These are phyloP conservation scores for Pyrenochaeta sp. DNA, from an alignment of 2,329 filamentous ascomycete genomes.

Conservation along the genomic window DNA sequence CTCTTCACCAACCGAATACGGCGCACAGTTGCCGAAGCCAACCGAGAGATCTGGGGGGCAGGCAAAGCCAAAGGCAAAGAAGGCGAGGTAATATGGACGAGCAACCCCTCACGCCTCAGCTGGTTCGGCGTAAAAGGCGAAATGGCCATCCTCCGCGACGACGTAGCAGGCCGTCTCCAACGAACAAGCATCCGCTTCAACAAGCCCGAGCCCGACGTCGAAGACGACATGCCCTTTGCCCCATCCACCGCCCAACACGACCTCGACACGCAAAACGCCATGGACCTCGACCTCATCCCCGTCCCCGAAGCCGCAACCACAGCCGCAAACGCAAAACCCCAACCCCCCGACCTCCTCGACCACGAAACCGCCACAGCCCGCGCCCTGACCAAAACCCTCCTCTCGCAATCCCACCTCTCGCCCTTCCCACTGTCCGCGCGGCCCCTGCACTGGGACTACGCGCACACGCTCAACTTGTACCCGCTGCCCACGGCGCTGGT, in stretches of 20 bases:
- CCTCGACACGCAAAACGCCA: slow-evolving; percentile 35
- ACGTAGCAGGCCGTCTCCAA: slow-evolving; percentile 79
- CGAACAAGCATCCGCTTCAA: slow-evolving; percentile 78
- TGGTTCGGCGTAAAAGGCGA: slow-evolving; percentile 91
- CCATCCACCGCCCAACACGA: slow-evolving; percentile 15
- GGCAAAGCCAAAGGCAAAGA: slow-evolving; percentile 55
- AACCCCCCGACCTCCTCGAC: slow-evolving; percentile 32
- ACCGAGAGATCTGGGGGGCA: slow-evolving; percentile 67
- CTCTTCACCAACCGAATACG: slow-evolving; percentile 89
- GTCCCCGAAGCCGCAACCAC: too few species aligned
- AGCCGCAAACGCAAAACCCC: too few species aligned
- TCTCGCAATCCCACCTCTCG: slow-evolving; percentile 88
- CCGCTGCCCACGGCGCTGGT: slow-evolving; percentile 86
- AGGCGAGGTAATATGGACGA: slow-evolving; percentile 85
- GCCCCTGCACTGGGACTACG: slow-evolving; percentile 91
- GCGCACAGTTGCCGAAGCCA: slow-evolving; percentile 79
- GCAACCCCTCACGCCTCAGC: slow-evolving; percentile 81
- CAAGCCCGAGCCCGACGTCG: slow-evolving; percentile 49
- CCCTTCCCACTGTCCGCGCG: slow-evolving; percentile 83
- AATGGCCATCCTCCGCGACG: slow-evolving; percentile 85
- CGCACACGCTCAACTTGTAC: slow-evolving; percentile 78
- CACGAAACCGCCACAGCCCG: slow-evolving; percentile 62
- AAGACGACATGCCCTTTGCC: slow-evolving; percentile 32
- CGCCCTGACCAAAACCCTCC: slow-evolving; percentile 85
- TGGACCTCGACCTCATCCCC: slow-evolving; percentile 55